Conservation (phyloP, 805 yeast genomes). For the Schwanniomyces pseudopolymorphus region DNA sequence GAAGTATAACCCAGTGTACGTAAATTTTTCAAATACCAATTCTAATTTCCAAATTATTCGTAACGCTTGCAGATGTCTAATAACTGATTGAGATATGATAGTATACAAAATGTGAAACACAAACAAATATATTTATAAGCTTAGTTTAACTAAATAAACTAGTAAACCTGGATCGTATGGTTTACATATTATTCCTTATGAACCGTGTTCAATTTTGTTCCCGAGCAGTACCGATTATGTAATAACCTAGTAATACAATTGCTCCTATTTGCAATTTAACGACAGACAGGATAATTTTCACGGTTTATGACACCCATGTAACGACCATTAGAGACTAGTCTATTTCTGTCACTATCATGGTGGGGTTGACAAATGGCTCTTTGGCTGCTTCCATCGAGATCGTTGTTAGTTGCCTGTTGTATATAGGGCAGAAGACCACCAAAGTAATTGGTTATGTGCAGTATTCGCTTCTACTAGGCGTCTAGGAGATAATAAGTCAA, state of each 20-base stretch:
- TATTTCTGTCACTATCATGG: too few species aligned
- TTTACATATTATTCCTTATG: background rate
- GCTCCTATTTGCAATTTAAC: slow-evolving; percentile 2
- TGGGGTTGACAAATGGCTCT: background rate
- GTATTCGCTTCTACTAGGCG: background rate
- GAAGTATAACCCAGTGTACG: background rate
- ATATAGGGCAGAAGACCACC: too few species aligned
- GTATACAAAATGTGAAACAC: background rate
- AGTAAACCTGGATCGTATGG: background rate
- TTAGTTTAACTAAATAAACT: background rate
- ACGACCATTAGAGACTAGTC: too few species aligned
- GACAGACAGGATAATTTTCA: too few species aligned
- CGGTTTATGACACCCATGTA: too few species aligned
- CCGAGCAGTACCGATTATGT: slow-evolving; percentile 3
- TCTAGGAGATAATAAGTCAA: background rate
- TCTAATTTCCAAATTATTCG: background rate
- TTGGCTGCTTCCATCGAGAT: background rate
- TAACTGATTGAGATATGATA: background rate
- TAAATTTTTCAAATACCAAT: background rate
- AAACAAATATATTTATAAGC: background rate
- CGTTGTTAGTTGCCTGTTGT: too few species aligned
- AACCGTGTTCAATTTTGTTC: slow-evolving; percentile 2
- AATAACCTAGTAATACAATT: background rate
- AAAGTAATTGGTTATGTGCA: background rate
- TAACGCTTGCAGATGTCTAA: background rate